Evolutionary conservation across 768 basidiomycete species (phyloP), one percentile per base, ranked within the genome.

Genomic region (Pulveroboletus sp.): DNA sequence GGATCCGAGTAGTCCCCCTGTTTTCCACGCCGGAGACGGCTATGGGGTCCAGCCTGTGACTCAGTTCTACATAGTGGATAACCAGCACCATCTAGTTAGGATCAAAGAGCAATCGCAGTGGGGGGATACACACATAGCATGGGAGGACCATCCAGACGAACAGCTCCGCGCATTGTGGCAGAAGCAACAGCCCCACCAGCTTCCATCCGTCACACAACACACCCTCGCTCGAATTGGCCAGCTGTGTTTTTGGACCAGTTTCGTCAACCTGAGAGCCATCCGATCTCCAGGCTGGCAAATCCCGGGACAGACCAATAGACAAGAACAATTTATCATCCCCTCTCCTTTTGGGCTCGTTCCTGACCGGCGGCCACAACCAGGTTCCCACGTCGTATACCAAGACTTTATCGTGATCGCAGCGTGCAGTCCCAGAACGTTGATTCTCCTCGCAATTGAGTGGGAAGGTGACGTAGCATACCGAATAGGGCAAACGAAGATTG

Each of bases 361-460:
- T n/a, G n/a, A n/a, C n/a, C n/a, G n/a, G n/a, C n/a, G n/a, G n/a
- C 19, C 26, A 16, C 8, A 17, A 31, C 40, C 40, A 1, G 9
- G 2, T 12, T 3, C 40, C 17, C 44, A 57, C 2, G 9, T 53
- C 17, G 37, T 58, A 12, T 1, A 32, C 3, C 56, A 57, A 41
- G 47, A 54, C 23, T 60, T 56, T 14, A 44, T 59, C 12, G 45
- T 53, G 10, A 5, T 58, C 11, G 55, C 55, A 16, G 44, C 36
- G 16, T 2, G 26, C 10, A 27, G 6, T 9, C 12, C 1, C 3
- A 11, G 13, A 5, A 16, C 3, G 29, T 20, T 51, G 32, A n/a
- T 47, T 2, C 38, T 58, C 19, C n/a, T 58, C 5, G 55, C 55
- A 1, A 26, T 58, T 4, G 51, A 58, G 31, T 58, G 55, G 51